Evolutionary conservation across 2,329 filamentous ascomycete species (phyloP), one percentile per base, ranked within the genome.

Genomic region (Fusarium incarnatum): DNA sequence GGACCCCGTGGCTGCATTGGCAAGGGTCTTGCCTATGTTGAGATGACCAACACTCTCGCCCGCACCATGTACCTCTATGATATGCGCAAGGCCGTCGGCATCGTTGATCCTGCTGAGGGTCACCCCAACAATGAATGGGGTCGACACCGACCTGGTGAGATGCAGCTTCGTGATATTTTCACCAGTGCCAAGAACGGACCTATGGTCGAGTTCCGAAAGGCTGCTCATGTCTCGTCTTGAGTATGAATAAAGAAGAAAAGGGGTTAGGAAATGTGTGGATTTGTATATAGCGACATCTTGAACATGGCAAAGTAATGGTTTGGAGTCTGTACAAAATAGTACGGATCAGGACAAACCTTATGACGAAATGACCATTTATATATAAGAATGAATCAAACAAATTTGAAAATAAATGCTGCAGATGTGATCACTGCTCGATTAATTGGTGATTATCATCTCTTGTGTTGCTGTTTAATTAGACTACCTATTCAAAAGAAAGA

Each of bases 171-270:
- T 54, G 92, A 94, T 77, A 90, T 88, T 20, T 94, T 94, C 79
- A 92, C 91, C 32, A 92, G 90, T 73, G 82, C 87, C 73, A 94
- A 93, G 82, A 86, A 91, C 74, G 92, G 92, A 1, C 89, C 90
- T 1, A 84, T 92, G 80, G 82, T 93, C 60, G 87, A 92, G 80
- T 91, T 91, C 73, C 76, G 79, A 50, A 77, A 71, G 69, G 78
- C 70, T 10, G 71, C 76, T 37, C 67, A 52, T 23, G 60, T 54
- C 23, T 72, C 42, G 40, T 52, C 64, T 6, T 70, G 41, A 48
- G 28, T 25, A 22, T 18, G 18, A 8, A 12, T 13, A 23, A 44
- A 47, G 41, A 45, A 23, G 27, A 27, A 12, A 23, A 28, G 34
- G 34, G 41, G 22, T 34, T 18, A 44, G 27, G 20, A 27, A n/a